phyloP scores from a whole-genome alignment of 345 rosid genomes.

The Lumnitzera racemosa region DNA sequence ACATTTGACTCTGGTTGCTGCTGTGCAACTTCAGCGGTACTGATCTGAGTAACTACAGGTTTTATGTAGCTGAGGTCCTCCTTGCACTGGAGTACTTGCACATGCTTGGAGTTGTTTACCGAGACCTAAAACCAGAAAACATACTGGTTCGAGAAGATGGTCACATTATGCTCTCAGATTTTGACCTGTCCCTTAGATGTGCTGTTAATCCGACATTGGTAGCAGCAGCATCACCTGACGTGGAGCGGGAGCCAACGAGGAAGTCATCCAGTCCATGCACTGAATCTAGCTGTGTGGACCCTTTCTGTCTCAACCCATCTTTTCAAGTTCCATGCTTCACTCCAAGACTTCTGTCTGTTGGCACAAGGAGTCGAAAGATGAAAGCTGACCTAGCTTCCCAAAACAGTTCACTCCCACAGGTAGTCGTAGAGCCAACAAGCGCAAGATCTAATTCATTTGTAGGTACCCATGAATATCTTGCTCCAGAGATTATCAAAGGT shows the following conservation, averaged over 20 bases:
- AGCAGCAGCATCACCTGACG: conserved; percentile 35
- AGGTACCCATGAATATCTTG: conserved; percentile 72
- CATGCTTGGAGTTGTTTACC: conserved; percentile 81
- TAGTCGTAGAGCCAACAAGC: conserved; percentile 71
- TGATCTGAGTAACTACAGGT: conserved; percentile 27
- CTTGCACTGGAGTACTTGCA: conserved; percentile 74
- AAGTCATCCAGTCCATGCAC: conserved; percentile 64
- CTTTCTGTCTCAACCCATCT: conserved; percentile 71
- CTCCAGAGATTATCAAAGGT: conserved; percentile 76
- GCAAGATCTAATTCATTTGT: conserved; percentile 82
- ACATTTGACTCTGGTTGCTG: neutral
- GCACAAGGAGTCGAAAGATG: conserved; percentile 48
- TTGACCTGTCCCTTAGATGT: conserved; percentile 67
- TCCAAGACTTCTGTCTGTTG: conserved; percentile 53
- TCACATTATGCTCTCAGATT: conserved; percentile 84
- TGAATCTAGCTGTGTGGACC: conserved; percentile 65
- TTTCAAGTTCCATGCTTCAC: conserved; percentile 81
- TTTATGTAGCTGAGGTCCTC: conserved; percentile 71
- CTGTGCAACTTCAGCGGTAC: neutral
- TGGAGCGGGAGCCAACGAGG: conserved; percentile 28
- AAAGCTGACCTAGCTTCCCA: conserved; percentile 56
- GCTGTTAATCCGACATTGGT: conserved; percentile 41
- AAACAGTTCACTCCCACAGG: conserved; percentile 55
- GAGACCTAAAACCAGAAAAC: conserved; percentile 78
- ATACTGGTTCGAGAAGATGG: conserved; percentile 75